Evolutionary conservation across 2,329 filamentous ascomycete genomes (phyloP).

Genomic region (Beauveria varroae): DNA sequence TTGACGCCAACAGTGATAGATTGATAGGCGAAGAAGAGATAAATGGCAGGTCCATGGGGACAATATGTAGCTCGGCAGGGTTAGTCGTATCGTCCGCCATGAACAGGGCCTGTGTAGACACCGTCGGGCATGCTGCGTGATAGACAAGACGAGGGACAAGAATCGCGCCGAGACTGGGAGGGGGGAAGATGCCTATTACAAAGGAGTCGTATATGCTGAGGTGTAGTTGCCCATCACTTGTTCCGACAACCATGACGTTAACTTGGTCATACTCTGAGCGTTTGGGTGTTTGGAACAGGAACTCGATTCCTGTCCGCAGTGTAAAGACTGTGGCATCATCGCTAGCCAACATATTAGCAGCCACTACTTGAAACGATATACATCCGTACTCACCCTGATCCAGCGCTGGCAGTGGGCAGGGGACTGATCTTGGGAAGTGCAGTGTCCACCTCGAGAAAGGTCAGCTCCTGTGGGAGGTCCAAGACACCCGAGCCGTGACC

Average conservation of each 20-base stretch:
- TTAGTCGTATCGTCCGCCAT: constrained; percentile 32
- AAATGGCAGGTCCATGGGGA: constrained; percentile 78
- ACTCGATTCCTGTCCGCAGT: constrained; percentile 60
- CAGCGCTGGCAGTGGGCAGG: constrained; percentile 52
- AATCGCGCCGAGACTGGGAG: constrained; percentile 29
- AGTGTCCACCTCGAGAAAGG: constrained; percentile 67
- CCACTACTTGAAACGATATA: background rate
- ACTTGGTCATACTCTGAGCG: constrained; percentile 64
- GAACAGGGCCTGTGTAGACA: constrained; percentile 70
- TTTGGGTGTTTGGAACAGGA: constrained; percentile 56
- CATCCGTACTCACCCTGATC: constrained; percentile 46
- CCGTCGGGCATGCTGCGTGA: constrained; percentile 65
- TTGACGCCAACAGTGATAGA: constrained; percentile 75
- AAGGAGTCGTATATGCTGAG: constrained; percentile 83
- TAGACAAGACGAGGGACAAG: constrained; percentile 33
- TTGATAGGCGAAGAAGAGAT: constrained; percentile 71
- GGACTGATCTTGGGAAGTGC: constrained; percentile 70
- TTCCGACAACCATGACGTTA: constrained; percentile 70
- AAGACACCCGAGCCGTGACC: constrained; percentile 14
- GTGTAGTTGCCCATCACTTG: constrained; percentile 62
- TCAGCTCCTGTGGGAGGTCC: constrained; percentile 65
- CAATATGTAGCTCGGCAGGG: constrained; percentile 39
- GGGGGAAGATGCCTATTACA: constrained; percentile 60
- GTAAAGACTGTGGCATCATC: constrained; percentile 60
- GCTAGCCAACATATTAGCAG: constrained; percentile 18